Evolutionary conservation across 2,329 filamentous ascomycete species (phyloP).

Genomic region (Talaromyces sp.): DNA sequence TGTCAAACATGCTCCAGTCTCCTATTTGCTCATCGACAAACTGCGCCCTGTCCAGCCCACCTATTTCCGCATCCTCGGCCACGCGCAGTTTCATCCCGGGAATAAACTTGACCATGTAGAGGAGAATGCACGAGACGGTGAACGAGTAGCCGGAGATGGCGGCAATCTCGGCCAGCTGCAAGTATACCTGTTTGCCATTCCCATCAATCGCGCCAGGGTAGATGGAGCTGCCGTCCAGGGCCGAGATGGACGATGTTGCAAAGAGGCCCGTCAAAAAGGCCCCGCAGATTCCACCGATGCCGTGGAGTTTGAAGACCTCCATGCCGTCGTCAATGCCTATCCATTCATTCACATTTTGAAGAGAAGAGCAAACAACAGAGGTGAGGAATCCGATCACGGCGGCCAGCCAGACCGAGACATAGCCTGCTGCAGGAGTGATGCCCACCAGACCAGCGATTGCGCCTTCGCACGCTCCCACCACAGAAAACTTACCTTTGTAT

Average conservation of each 20-base stretch:
- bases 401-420: slow-evolving; percentile 49
- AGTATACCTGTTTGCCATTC: slow-evolving; percentile 50
- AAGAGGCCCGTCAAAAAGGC: slow-evolving; percentile 56
- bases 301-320: slow-evolving; percentile 57
- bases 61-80: slow-evolving; percentile 50
- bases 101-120: slow-evolving; percentile 50
- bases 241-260: slow-evolving; percentile 37
- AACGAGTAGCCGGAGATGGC: slow-evolving; percentile 52
- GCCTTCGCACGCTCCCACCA: slow-evolving; percentile 53
- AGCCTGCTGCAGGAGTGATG: slow-evolving; percentile 54
- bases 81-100: slow-evolving; percentile 52
- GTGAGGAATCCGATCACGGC: slow-evolving; percentile 54
- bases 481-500: slow-evolving; percentile 48
- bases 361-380: slow-evolving; percentile 44
- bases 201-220: slow-evolving; percentile 49
- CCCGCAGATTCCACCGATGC: slow-evolving; percentile 53
- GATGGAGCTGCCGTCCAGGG: slow-evolving; percentile 46
- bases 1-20: slow-evolving; percentile 40
- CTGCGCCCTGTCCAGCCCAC: slow-evolving; percentile 50
- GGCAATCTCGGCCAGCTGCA: slow-evolving; percentile 52
- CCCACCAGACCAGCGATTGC: slow-evolving; percentile 57
- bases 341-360: slow-evolving; percentile 50
- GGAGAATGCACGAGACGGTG: slow-evolving; percentile 46
- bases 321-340: slow-evolving; percentile 53
- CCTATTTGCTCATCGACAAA: slow-evolving; percentile 55